Evolutionary conservation across 148 eudicot genomes (phyloP), one percentile per base, ranked within the genome.

Genomic region (Chenopodium berlandieri): DNA sequence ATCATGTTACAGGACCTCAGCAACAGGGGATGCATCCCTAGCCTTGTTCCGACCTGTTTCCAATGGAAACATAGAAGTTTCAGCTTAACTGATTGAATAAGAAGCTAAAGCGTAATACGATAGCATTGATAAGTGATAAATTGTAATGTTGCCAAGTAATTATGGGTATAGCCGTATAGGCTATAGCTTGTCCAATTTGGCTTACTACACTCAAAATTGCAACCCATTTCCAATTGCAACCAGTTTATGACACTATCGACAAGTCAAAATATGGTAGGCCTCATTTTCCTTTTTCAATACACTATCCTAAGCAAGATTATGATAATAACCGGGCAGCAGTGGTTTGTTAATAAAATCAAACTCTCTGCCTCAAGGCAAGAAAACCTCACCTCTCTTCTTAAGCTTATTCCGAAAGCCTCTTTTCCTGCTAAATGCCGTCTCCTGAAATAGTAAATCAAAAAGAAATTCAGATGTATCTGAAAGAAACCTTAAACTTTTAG

Each of bases 351-450:
- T 30, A n/a, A 19, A 30, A 52, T 64, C 16, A 1, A 22, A 7
- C 5, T 44, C 23, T 14, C 11, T 46, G 32, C 0, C 62, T 48
- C 19, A 50, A 30, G 40, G 63, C 31, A 8, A 77, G 70, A 10
- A 74, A 73, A 37, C 54, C 68, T 34, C 52, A 91, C 96, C 93
- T 87, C 95, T 89, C 87, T 91, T 96, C 86, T 94, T 96, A 23
- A 96, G 79, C 81, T 91, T 96, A 80, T 96, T 96, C 48, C 99
- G 89, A 81, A 96, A 94, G 87, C 97, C 83, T 77, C 98, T 91
- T 87, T 96, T 94, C 87, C 99, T 91, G 91, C 99, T 96, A 85
- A 96, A 96, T 82, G 99, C 98, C 19, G 90, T 89, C 83, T 96
- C 98, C 99, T 96, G 95, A 84, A 89, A 84, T 75, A 70, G 77